Evolutionary conservation across 2,329 filamentous ascomycete species (phyloP).

Genomic region (Aspergillus tamarii): DNA sequence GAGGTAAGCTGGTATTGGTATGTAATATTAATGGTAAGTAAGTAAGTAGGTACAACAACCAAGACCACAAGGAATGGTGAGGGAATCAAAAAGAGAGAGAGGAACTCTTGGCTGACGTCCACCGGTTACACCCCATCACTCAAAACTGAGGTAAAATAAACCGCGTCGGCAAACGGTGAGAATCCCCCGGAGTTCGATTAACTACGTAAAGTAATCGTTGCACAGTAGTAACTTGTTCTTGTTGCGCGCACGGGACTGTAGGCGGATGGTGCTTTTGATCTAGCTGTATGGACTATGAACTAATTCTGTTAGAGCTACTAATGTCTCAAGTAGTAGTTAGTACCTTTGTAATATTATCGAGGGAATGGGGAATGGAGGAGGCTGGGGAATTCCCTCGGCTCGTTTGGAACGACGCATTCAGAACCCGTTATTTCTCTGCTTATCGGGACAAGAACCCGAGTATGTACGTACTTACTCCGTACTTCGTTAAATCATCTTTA

Average conservation of each 20-base stretch:
- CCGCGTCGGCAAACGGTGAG: constrained; percentile 26
- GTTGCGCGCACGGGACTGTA: constrained; percentile 27
- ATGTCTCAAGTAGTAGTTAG: neutral
- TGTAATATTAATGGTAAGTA: neutral
- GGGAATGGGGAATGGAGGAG: neutral
- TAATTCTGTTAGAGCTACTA: neutral
- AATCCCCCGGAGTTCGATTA: constrained; percentile 36
- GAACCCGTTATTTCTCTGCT: neutral
- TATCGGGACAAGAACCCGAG: neutral
- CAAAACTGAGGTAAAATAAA: constrained; percentile 12
- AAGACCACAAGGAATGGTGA: neutral
- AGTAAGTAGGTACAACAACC: neutral
- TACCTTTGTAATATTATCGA: neutral
- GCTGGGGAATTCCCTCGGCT: neutral
- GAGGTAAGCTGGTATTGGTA: constrained; percentile 1
- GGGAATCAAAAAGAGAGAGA: neutral
- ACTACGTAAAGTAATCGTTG: neutral
- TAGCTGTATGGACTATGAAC: neutral
- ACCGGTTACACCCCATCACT: constrained; percentile 4
- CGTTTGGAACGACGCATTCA: neutral
- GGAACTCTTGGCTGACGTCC: constrained; percentile 34
- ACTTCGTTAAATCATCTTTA: neutral
- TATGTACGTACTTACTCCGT: neutral
- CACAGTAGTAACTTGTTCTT: neutral
- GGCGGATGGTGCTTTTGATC: constrained; percentile 28